Conservation (phyloP, 1,284 basidiomycete genomes). For the Calocybe gambosa region DNA sequence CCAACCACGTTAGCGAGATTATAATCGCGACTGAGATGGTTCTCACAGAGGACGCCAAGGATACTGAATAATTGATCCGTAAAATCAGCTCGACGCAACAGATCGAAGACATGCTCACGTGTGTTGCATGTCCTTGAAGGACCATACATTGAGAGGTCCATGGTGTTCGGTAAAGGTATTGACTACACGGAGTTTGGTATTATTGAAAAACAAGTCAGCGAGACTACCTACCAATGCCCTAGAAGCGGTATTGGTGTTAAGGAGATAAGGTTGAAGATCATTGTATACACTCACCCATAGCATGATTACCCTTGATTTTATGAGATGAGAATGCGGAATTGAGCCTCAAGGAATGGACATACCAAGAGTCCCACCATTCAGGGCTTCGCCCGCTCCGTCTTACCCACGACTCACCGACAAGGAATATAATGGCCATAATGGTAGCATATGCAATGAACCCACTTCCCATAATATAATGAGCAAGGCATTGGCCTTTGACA, state of each 20-base stretch:
- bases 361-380: slow-evolving; percentile 87
- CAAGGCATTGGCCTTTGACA: slow-evolving; percentile 63
- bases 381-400: slow-evolving; percentile 67
- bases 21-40: background rate
- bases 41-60: slow-evolving; percentile 57
- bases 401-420: slow-evolving; percentile 83
- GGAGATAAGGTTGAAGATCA: background rate
- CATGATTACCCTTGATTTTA: slow-evolving; percentile 57
- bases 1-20: slow-evolving; percentile 3
- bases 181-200: slow-evolving; percentile 35
- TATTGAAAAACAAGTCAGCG: background rate
- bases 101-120: slow-evolving; percentile 45
- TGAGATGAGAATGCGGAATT: slow-evolving; percentile 5
- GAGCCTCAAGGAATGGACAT: slow-evolving; percentile 8
- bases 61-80: slow-evolving; percentile 26
- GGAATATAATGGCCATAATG: slow-evolving; percentile 78
- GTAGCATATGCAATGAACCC: slow-evolving; percentile 86
- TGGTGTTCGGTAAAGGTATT: slow-evolving; percentile 95
- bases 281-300: slow-evolving; percentile 62
- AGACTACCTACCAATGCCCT: slow-evolving; percentile 55
- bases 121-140: slow-evolving; percentile 93
- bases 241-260: background rate
- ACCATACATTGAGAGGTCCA: slow-evolving; percentile 59
- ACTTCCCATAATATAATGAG: slow-evolving; percentile 91
- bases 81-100: background rate